Evolutionary conservation across 148 eudicot species (phyloP), one percentile per base, ranked within the genome.

Genomic region (Dianthus caryophyllus): DNA sequence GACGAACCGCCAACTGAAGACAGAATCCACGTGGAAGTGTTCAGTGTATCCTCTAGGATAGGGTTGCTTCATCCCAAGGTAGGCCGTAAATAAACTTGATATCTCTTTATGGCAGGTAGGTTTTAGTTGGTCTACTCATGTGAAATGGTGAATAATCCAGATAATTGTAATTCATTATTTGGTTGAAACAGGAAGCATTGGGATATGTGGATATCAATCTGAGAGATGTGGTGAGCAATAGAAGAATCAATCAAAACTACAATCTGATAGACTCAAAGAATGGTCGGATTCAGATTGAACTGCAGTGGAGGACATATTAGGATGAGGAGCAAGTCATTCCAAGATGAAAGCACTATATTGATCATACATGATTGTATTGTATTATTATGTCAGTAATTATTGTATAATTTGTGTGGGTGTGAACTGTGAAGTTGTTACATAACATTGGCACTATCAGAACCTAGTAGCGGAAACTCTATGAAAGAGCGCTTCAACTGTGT

Each of bases 201-300:
- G 97, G 93, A 48, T 85, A 79, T 64, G 76, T 77, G 5, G 93
- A 87, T 69, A 85, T 87, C 59, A 78, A 54, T 72, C 89, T 87
- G 7, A 66, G 78, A 14, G 93, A 87, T 64, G 89, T 83, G 0
- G 83, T 87, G 29, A 56, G 29, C 50, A 87, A 87, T 75, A 87
- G 77, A 80, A 83, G 93, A 70, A 85, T 84, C 76, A 87, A 87
- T 33, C 84, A 84, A 69, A 86, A 64, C 36, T 82, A 84, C 75
- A 76, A 86, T 72, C 88, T 86, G 15, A 86, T 86, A 26, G 91
- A 86, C 69, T 86, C 91, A 1, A 86, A 84, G 72, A 86, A 86
- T 50, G 91, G 91, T 25, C 78, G 82, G 61, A 68, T 87, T 77
- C 93, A 87, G 72, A 76, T 87, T 12, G 93, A 87, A 77, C 27